Evolutionary conservation across 164 flowering plant species (phyloP), one percentile per base, ranked within the genome.

Genomic region (Pachysandra terminalis): DNA sequence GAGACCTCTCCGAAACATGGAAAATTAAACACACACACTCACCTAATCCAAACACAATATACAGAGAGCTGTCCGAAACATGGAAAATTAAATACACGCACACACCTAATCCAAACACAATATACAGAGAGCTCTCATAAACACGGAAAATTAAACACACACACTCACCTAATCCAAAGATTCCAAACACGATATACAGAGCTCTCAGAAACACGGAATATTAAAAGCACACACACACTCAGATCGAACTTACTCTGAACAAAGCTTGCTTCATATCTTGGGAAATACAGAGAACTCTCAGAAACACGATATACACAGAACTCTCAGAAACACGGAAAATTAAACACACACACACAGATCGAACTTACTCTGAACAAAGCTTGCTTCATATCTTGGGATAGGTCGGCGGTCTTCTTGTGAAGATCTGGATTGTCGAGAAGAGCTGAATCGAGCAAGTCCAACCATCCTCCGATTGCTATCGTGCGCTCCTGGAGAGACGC

Each of bases 341-440:
- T 3, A 32, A 7, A 32, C 37, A 32, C 37, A 3, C 37, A 3
- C 37, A n/a, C n/a, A n/a, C n/a, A n/a, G n/a, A n/a, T 7, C 3
- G 37, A 32, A 7, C 16, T 59, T 77, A 86, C 88, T 54, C 23
- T 71, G 81, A 83, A 86, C 17, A 74, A 77, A 60, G 84, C 67
- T 56, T 74, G 81, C 25, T 83, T 82, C 90, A 86, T 81, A 19
- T 84, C 88, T 22, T 73, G 53, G 37, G 85, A 74, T 23, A 86
- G 83, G 72, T 86, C 86, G 25, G 81, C 64, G 26, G 70, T 53
- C 65, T 81, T 84, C 75, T 76, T 81, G 60, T 60, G 74, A 55
- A 83, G 74, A 21, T 86, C 87, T 4, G 84, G 71, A 48, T 17
- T 19, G 17, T 69, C 79, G 0, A 35, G 48, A 21, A 80, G 56